A percentile compares a stretch with the other conserved stretches of the same genome.
Evolutionary conservation across 202 grass and related monocot genomes (phyloP).

Genomic region (Miscanthus sacchariflorus): DNA sequence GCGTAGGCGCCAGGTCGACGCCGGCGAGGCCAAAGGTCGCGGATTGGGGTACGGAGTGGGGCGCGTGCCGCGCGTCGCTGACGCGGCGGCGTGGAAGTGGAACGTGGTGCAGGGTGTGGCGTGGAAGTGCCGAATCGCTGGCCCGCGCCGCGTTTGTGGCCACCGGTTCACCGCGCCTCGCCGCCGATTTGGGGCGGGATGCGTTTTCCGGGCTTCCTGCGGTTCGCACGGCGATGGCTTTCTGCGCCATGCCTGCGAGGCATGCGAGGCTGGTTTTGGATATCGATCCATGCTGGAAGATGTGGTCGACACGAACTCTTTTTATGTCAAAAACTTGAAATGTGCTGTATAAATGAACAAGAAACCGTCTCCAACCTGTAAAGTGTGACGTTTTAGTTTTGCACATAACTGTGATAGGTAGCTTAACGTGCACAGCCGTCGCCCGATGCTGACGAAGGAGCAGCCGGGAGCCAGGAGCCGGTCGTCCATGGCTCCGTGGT

Average conservation of each 20-base stretch:
- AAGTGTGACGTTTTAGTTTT: too few species aligned
- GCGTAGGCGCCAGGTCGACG: slow-evolving; percentile 10
- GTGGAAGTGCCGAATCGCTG: not conserved
- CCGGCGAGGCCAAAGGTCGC: not conserved
- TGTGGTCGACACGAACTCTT: too few species aligned
- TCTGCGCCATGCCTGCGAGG: not conserved
- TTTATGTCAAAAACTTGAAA: too few species aligned
- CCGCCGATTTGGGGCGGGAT: not conserved
- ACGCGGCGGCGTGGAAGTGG: slow-evolving; percentile 6
- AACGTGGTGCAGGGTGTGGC: not conserved
- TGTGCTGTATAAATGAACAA: too few species aligned
- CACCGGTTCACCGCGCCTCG: not conserved
- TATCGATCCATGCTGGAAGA: not conserved
- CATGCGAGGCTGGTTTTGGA: not conserved
- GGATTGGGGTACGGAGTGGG: not conserved
- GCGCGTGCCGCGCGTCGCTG: not conserved
- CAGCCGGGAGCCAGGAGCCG: too few species aligned
- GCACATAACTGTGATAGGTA: too few species aligned
- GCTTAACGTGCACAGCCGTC: too few species aligned
- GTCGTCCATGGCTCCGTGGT: too few species aligned
- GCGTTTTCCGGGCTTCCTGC: not conserved
- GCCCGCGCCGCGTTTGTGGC: too few species aligned
- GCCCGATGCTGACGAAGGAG: too few species aligned
- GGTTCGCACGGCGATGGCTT: not conserved
- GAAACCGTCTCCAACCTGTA: too few species aligned